These are phyloP conservation scores for Ceratonia siliqua DNA, from an alignment of 306 rosid species.

Conservation along the genomic window DNA sequence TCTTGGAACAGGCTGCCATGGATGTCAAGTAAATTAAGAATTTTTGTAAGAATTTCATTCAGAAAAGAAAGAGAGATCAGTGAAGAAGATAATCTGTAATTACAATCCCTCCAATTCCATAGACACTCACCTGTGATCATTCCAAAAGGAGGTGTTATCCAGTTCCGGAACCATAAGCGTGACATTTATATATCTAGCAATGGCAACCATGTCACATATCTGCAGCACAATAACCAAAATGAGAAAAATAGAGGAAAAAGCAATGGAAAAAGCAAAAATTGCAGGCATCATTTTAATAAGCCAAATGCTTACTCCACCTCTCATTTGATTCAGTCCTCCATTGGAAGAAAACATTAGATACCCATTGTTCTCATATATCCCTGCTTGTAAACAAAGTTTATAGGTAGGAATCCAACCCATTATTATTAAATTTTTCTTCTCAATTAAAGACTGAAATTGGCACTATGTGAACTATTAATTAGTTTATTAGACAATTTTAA, in stretches of 20 bases:
- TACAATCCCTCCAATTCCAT: not conserved
- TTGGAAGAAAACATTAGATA: slow-evolving; percentile 75
- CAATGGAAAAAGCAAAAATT: not conserved
- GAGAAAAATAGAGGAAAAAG: not conserved
- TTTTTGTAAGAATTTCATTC: too few relatives aligned
- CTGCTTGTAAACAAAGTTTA: slow-evolving; percentile 33
- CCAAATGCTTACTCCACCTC: slow-evolving; percentile 60
- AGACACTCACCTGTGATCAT: slow-evolving; percentile 55
- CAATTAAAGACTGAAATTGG: too few relatives aligned
- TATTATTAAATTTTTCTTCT: too few relatives aligned
- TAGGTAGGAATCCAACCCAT: too few relatives aligned
- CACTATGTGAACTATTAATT: too few relatives aligned
- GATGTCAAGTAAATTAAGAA: too few relatives aligned
- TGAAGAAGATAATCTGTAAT: not conserved
- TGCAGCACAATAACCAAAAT: slow-evolving; percentile 24
- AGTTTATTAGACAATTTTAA: too few relatives aligned
- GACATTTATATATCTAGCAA: slow-evolving; percentile 63
- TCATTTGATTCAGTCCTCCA: slow-evolving; percentile 83
- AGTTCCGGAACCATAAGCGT: slow-evolving; percentile 71
- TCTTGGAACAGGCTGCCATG: slow-evolving; percentile 58
- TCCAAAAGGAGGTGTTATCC: slow-evolving; percentile 75
- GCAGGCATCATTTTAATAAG: not conserved
- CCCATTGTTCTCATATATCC: slow-evolving; percentile 61
- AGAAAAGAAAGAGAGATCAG: too few relatives aligned
- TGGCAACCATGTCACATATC: slow-evolving; percentile 80